These are phyloP conservation scores for Reticulascus tulasneorum DNA, from an alignment of 2,329 filamentous ascomycete genomes.

Conservation along the genomic window DNA sequence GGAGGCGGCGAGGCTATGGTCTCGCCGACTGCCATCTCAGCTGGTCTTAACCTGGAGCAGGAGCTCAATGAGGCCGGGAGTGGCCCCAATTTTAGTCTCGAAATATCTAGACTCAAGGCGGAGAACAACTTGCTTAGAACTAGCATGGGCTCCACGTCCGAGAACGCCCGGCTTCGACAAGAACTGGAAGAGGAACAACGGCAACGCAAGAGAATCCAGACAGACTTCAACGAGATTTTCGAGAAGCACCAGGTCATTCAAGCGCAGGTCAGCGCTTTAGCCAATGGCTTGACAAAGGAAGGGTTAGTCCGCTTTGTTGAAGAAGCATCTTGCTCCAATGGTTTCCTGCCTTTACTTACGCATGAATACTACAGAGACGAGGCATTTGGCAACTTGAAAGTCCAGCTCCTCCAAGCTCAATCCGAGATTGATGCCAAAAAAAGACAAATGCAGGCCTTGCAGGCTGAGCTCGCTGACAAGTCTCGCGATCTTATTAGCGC, in stretches of 20 bases:
- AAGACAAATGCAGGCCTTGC: constrained; percentile 28
- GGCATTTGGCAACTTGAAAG: constrained; percentile 46
- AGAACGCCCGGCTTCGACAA: constrained; percentile 49
- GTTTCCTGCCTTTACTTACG: constrained; percentile 33
- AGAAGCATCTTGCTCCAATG: too few relatives aligned
- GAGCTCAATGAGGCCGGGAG: constrained; percentile 51
- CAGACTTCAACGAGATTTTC: constrained; percentile 52
- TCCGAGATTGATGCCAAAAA: constrained; percentile 35
- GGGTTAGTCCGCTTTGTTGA: constrained; percentile 43
- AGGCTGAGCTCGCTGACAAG: constrained; percentile 46
- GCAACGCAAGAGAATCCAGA: constrained; percentile 47
- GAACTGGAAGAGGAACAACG: constrained; percentile 53
- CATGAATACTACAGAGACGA: constrained; percentile 45
- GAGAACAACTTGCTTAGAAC: constrained; percentile 58
- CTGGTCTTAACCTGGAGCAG: constrained; percentile 50
- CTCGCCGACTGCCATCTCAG: constrained; percentile 19
- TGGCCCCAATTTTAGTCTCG: constrained; percentile 41
- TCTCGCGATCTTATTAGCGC: constrained; percentile 52
- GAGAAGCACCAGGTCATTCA: constrained; percentile 55
- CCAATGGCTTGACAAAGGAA: constrained; percentile 44
- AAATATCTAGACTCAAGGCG: constrained; percentile 55
- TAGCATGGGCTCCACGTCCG: constrained; percentile 49
- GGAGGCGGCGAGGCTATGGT: constrained; percentile 12
- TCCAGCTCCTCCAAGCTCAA: constrained; percentile 45
- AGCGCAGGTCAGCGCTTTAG: constrained; percentile 53